phyloP scores from a whole-genome alignment of 2,329 filamentous ascomycete species.

The Claviceps capensis region DNA sequence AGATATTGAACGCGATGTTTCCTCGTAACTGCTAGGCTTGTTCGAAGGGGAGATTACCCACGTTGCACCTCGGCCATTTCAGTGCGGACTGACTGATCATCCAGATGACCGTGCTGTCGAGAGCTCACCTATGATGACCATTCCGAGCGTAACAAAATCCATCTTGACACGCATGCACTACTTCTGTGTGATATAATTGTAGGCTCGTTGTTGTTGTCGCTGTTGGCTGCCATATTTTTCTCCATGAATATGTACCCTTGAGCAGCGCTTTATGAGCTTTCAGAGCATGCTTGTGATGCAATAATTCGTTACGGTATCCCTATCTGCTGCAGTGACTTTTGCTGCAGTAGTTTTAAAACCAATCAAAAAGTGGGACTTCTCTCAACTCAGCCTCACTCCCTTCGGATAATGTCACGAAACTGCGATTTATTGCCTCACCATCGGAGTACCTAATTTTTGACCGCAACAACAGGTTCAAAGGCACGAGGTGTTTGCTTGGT shows the following conservation, averaged over 20 bases:
- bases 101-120: not conserved
- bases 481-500: no score
- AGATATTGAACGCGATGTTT: not conserved
- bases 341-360: no score
- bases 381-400: no score
- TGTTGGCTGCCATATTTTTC: not conserved
- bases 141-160: conserved; percentile 57
- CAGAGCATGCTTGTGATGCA: no score
- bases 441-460: no score
- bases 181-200: not conserved
- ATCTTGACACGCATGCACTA: conserved; percentile 14
- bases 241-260: not conserved
- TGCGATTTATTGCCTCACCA: no score
- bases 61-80: not conserved
- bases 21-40: not conserved
- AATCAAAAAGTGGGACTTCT: no score
- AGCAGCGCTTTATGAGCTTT: no score
- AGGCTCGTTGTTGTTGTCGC: not conserved
- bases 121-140: conserved; percentile 57
- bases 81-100: not conserved
- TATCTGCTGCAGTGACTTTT: no score
- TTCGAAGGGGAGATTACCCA: not conserved
- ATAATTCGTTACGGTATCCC: no score
- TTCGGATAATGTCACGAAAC: no score
- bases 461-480: no score